A percentile compares a stretch with the other conserved stretches of the same genome.
These are phyloP conservation scores for Neofusicoccum cordaticola DNA, from an alignment of 2,329 filamentous ascomycete genomes.

Conservation along the genomic window DNA sequence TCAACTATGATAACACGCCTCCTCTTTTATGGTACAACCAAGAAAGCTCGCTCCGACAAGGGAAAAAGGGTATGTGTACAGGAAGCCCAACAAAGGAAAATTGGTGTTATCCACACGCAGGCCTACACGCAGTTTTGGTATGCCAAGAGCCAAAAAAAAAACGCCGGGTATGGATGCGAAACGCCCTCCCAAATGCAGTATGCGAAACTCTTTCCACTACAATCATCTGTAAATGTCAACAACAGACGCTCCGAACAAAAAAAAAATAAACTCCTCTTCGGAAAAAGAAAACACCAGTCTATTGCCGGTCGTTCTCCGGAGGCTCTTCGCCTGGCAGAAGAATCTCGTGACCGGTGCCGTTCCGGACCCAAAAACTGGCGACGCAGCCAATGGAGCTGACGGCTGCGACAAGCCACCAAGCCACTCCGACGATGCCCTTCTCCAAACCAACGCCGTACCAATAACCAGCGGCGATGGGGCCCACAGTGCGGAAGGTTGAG, in stretches of 20 bases:
- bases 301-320: slow-evolving; percentile 9
- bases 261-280: neutral
- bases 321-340: slow-evolving; percentile 16
- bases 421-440: slow-evolving; percentile 53
- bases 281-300: neutral
- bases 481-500: slow-evolving; percentile 54
- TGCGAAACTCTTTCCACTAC: neutral
- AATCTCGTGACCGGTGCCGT: slow-evolving; percentile 45
- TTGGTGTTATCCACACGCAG: neutral
- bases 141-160: neutral
- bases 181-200: slow-evolving; percentile 13
- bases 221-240: neutral
- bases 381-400: slow-evolving; percentile 57
- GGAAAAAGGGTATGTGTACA: neutral
- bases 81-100: neutral
- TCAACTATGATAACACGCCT: neutral
- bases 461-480: slow-evolving; percentile 55
- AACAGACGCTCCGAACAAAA: neutral
- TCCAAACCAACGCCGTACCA: slow-evolving; percentile 54
- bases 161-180: slow-evolving; percentile 9
- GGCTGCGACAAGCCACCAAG: slow-evolving; percentile 57
- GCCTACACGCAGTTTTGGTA: neutral
- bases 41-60: neutral
- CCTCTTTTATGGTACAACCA: neutral
- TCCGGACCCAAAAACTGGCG: slow-evolving; percentile 60